phyloP scores from a whole-genome alignment of 345 rosid species.

The Balakata baccata region DNA sequence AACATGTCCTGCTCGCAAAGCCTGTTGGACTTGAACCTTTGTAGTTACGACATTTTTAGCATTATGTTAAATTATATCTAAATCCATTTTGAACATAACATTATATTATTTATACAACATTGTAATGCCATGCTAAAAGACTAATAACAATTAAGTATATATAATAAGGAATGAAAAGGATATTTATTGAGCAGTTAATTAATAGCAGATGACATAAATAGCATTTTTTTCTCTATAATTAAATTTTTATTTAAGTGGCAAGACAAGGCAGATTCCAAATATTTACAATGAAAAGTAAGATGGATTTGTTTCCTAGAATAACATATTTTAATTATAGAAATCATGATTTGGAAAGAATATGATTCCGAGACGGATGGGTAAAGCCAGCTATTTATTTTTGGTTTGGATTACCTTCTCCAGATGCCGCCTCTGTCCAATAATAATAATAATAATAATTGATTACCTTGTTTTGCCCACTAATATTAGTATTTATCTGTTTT shows the following conservation, averaged over 20 bases:
- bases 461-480: too few relatives aligned
- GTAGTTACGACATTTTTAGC: too few relatives aligned
- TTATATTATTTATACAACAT: neutral
- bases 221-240: neutral
- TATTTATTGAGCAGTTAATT: too few relatives aligned
- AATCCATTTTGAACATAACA: neutral
- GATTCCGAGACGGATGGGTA: neutral
- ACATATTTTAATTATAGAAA: neutral
- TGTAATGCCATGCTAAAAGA: neutral
- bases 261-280: neutral
- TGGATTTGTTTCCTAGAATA: neutral
- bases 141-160: neutral
- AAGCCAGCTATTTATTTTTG: neutral
- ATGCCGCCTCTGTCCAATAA: too few relatives aligned
- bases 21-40: neutral
- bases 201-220: neutral
- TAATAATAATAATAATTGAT: too few relatives aligned
- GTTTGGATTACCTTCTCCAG: neutral
- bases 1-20: neutral
- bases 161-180: neutral
- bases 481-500: too few relatives aligned
- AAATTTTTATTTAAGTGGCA: neutral
- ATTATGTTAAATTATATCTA: too few relatives aligned
- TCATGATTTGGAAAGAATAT: slow-evolving; percentile 6
- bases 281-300: neutral